Evolutionary conservation across 169 alveolate species (phyloP).

Genomic region (Theileria annulata): DNA sequence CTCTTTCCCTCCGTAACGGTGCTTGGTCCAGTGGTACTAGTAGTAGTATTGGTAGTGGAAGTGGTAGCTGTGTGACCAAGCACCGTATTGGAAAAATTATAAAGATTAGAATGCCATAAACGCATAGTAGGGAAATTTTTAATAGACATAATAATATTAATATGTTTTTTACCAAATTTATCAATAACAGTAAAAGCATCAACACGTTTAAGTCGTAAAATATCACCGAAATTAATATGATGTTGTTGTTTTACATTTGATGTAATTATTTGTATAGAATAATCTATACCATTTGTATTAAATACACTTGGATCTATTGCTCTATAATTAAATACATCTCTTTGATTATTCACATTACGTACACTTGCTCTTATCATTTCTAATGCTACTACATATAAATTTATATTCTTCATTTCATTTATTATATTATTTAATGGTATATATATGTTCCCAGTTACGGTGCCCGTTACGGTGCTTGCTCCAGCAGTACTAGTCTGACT

Average conservation of each 20-base stretch:
- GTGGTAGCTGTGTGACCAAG: not conserved
- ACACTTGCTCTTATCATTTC: constrained; percentile 43
- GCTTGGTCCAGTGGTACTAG: not conserved
- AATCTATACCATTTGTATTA: not conserved
- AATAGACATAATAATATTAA: constrained; percentile 30
- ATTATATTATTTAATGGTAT: constrained; percentile 8
- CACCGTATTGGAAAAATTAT: not conserved
- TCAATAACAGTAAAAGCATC: constrained; percentile 25
- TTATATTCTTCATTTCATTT: not conserved
- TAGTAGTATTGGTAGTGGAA: not conserved
- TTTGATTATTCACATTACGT: not conserved
- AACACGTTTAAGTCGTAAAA: constrained; percentile 40
- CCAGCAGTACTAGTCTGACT: not conserved
- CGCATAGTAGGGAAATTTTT: constrained; percentile 47
- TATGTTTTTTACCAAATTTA: constrained; percentile 39
- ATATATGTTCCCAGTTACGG: constrained; percentile 16
- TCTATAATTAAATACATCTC: constrained; percentile 42
- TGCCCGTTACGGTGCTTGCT: not conserved
- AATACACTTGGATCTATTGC: constrained; percentile 62
- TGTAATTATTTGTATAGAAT: constrained; percentile 37
- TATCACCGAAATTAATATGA: constrained; percentile 57
- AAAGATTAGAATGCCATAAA: constrained; percentile 19
- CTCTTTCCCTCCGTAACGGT: not conserved
- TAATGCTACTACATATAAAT: constrained; percentile 50
- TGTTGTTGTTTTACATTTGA: constrained; percentile 11